Evolutionary conservation across 805 yeast genomes (phyloP), one percentile per base, ranked within the genome.

Genomic region (Lipomyces lipofer): DNA sequence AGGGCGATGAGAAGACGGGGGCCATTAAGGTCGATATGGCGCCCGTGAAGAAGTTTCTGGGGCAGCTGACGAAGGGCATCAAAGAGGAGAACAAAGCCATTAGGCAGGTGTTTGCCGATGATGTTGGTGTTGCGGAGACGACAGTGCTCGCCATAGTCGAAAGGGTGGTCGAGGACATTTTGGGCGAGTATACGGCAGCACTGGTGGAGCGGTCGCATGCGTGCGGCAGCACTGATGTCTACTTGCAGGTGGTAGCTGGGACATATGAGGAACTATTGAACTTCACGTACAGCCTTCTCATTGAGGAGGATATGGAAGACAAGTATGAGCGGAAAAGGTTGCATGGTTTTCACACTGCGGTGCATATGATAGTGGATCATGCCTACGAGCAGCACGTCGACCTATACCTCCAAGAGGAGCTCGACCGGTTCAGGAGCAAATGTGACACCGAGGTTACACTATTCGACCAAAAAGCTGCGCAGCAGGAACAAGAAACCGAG

Each of bases 401-500:
- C 17, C 42, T 56, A 29, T 71, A 67, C 43, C 56, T 71, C 29
- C 62, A 60, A 10, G 67, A 65, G 38, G 75, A 71, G 46, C 54
- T 65, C 10, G 63, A 63, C 29, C 47, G 56, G 13, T 69, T 67
- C 47, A 44, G 59, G 7, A 52, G 49, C 7, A 54, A 54, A 27
- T 68, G 73, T n/a, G 60, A 56, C 15, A 53, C 42, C 2, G 63
- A 58, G 50, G 71, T 73, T 2, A 38, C 46, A 6, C 54, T 54
- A 4, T 75, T 76, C 72, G 64, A 63, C 25, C 49, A 57, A 4
- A 53, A 59, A 4, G 66, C 78, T 0, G 69, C 72, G 2, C 73
- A 72, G 49, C 67, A 77, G 43, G 85, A 81, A 58, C 71, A 69
- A 8, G 81, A 76, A 56, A 76, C 79, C 0, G 79, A 79, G 19